phyloP scores from a whole-genome alignment of 2,329 filamentous ascomycete species.

The Leptographium wingfieldii region DNA sequence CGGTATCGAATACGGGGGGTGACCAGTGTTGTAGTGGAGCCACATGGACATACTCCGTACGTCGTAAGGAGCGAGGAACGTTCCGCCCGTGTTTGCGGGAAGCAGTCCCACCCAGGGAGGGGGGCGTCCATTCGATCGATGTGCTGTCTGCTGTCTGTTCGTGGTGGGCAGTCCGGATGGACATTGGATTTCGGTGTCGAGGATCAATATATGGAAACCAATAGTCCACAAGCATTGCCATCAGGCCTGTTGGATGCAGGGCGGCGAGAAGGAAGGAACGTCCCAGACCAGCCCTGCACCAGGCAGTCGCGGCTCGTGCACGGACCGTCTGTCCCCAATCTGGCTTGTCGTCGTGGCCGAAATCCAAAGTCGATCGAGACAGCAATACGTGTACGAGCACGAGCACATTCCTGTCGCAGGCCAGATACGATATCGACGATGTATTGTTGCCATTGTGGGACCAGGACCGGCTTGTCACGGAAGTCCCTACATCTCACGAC shows the following conservation, averaged over 20 bases:
- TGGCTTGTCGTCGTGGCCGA: background rate
- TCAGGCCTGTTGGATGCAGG: background rate
- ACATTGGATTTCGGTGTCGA: background rate
- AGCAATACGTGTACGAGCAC: background rate
- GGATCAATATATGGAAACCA: background rate
- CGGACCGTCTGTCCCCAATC: background rate
- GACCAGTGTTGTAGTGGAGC: background rate
- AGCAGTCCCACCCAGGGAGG: background rate
- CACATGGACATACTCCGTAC: background rate
- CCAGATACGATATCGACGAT: background rate
- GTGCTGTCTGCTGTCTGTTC: background rate
- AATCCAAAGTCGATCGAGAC: background rate
- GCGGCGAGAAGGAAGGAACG: background rate
- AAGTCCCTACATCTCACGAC: background rate
- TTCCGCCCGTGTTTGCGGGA: conserved; percentile 5
- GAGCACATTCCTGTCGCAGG: background rate
- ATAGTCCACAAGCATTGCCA: background rate
- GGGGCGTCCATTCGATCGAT: background rate
- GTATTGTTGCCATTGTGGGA: background rate
- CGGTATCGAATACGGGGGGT: background rate
- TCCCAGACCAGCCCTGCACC: background rate
- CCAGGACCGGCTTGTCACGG: background rate
- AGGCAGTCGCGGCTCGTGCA: background rate
- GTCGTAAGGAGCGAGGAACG: conserved; percentile 3
- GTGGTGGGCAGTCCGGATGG: too few species aligned